Base-by-base conservation (phyloP, 2,329 filamentous ascomycete genomes). In the Annulohypoxylon truncatum region DNA sequence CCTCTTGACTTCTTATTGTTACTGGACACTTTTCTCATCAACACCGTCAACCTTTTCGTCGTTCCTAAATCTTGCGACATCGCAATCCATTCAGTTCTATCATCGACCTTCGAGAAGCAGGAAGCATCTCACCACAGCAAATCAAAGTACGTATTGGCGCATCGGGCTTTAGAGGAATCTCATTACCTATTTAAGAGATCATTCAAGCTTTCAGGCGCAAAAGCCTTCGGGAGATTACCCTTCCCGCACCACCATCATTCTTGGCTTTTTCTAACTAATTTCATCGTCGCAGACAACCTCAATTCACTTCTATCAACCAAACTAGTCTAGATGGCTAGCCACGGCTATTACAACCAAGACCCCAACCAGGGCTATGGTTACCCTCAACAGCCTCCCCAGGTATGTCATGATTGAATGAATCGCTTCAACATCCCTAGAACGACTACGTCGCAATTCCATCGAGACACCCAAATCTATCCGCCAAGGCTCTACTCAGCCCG, bases 321-420 rank as follows among this genome's bases (percentile, higher is more conserved):
- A 64, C 44, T 67, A 24, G 53, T 69, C 71, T 29, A 64, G 64
- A 77, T 77, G 75, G 68, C 76, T 46, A 77, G 72, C 68, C 59
- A 74, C 61, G 73, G 75, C 51, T 77, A 77, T 69, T 77, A 77
- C 69, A 62, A 77, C 9, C 74, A 76, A 60, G 72, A 73, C 48
- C 77, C 67, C 70, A 77, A 66, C 69, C 79, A 74, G 53, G 74
- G 71, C 60, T 73, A 75, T 33, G 71, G 70, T 59, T 69, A 76
- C 54, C 79, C 80, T 56, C 80, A 82, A 68, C 80, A 81, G 59
- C 81, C 81, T 70, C 81, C 77, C 38, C 79, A 78, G 72, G 82
- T 83, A 75, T 71, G 81, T 77, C 28, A 55, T 53, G 42, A 31
- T 59, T 53, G 52, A 61, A 40, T 55, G 26, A 29, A 26, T 53